Percentiles rank a stretch among this genome's conserved stretches.
Evolutionary conservation across 768 basidiomycete species (phyloP).

Genomic region (Boletus pseudo-olivaceus): DNA sequence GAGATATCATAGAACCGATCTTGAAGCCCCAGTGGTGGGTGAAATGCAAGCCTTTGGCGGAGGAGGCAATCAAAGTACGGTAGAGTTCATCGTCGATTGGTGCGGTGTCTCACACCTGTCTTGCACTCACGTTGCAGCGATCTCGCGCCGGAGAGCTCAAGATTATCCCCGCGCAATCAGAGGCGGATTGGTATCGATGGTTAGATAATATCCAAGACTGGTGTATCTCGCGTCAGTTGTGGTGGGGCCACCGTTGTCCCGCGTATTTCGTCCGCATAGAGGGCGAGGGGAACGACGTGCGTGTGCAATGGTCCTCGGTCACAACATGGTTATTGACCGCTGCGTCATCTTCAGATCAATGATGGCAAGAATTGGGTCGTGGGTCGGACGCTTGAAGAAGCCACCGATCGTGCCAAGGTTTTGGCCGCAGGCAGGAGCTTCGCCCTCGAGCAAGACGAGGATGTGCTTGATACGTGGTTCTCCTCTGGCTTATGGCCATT

Average conservation of each 20-base stretch:
- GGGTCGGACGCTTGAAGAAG: constrained; percentile 75
- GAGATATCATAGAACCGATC: constrained; percentile 92
- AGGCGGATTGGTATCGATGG: constrained; percentile 96
- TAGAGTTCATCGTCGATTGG: neutral
- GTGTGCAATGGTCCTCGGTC: constrained; percentile 15
- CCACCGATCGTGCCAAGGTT: constrained; percentile 65
- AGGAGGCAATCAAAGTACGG: constrained; percentile 79
- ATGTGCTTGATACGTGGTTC: constrained; percentile 99
- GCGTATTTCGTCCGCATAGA: constrained; percentile 90
- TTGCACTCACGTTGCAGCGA: constrained; percentile 46
- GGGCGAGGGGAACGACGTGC: constrained; percentile 64
- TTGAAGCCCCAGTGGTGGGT: constrained; percentile 99
- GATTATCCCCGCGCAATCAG: constrained; percentile 81
- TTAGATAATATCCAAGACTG: constrained; percentile 94
- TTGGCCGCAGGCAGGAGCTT: constrained; percentile 68
- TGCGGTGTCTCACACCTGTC: neutral
- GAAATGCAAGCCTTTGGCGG: constrained; percentile 84
- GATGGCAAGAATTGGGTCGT: constrained; percentile 91
- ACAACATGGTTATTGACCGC: neutral
- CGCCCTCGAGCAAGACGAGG: constrained; percentile 86
- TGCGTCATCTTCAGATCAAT: constrained; percentile 38
- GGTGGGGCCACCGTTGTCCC: constrained; percentile 98
- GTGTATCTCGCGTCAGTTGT: constrained; percentile 98
- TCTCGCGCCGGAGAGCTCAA: constrained; percentile 83
- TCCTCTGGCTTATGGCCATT: constrained; percentile 97